phyloP scores from a whole-genome alignment of 2,329 filamentous ascomycete genomes.

The Fusarium caatingaense region DNA sequence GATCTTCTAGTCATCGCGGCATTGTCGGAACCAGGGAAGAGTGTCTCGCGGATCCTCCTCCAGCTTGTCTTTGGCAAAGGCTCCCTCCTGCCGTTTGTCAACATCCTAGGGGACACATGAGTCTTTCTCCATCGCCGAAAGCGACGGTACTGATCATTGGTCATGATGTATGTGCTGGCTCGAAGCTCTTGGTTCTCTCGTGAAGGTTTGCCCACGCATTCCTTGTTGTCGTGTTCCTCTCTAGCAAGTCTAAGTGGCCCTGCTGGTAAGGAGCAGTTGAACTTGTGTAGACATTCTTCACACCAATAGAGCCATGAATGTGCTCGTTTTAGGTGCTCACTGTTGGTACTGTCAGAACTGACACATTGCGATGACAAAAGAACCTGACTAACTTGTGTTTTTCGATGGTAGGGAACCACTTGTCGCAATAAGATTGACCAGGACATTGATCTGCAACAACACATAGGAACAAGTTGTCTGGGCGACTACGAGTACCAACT shows the following conservation, averaged over 20 bases:
- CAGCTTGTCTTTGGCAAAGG: not conserved
- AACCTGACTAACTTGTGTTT: slow-evolving; percentile 2
- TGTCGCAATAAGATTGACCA: not conserved
- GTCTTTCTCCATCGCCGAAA: slow-evolving; percentile 6
- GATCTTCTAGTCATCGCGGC: no score
- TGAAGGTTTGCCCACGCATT: not conserved
- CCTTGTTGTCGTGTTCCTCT: not conserved
- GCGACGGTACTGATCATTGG: not conserved
- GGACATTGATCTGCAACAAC: not conserved
- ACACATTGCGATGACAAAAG: accelerated
- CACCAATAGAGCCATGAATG: no score
- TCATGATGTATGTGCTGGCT: not conserved
- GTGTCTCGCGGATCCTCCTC: slow-evolving; percentile 14
- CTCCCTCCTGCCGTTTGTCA: no score
- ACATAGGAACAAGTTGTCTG: not conserved
- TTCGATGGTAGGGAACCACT: slow-evolving; percentile 1
- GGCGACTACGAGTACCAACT: not conserved
- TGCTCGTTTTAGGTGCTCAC: not conserved
- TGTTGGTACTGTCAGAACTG: not conserved
- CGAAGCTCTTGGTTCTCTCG: not conserved
- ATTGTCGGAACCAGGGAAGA: not conserved
- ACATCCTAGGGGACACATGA: not conserved
- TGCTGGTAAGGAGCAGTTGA: not conserved
- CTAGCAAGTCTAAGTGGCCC: accelerated
- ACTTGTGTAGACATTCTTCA: slow-evolving; percentile 7